Evolutionary conservation across 2,329 filamentous ascomycete genomes (phyloP), one percentile per base, ranked within the genome.

Genomic region (Diaporthe caulivora): DNA sequence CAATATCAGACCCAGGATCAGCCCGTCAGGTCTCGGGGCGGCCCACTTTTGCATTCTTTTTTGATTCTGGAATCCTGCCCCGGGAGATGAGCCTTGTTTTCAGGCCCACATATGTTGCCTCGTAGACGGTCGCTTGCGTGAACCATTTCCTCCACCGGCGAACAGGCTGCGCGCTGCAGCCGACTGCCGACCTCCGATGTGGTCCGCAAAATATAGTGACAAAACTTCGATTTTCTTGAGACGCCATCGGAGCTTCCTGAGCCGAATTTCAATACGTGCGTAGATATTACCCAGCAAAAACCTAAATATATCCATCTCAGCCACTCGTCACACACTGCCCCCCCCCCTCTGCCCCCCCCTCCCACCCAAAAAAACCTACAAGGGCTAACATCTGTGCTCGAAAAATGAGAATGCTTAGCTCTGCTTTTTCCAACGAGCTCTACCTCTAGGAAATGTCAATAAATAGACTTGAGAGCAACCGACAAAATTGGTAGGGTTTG

Each of bases 81-180:
- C 60, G 29, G 21, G 44, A 51, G 44, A 49, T 49, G 44, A 65
- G 42, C 21, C 21, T 34, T 65, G 60, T 65, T 65, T 65, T 51
- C 26, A 65, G 15, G 21, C 34, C 42, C 17, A 26, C 42, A 31
- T 37, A 31, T 13, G 49, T 49, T 51, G 40, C 29, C 42, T 51
- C 29, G 42, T 24, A 6, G 42, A 47, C 11, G 11, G 11, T 51
- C 42, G 42, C 42, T 13, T 65, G 29, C 21, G 42, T 24, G 42
- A 65, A 49, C 60, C 13, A 51, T 3, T 10, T 37, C 60, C 31
- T 34, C 60, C 60, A 34, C 26, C 21, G 13, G n/a, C 18, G 11
- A 29, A 37, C 26, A 47, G 42, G 29, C 60, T 65, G 42, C 49
- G 29, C 60, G 10, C 6, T 65, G 42, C 60, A 17, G 11, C 42